Conservation (phyloP, 805 yeast genomes). For the Scheffersomyces ergatensis region DNA sequence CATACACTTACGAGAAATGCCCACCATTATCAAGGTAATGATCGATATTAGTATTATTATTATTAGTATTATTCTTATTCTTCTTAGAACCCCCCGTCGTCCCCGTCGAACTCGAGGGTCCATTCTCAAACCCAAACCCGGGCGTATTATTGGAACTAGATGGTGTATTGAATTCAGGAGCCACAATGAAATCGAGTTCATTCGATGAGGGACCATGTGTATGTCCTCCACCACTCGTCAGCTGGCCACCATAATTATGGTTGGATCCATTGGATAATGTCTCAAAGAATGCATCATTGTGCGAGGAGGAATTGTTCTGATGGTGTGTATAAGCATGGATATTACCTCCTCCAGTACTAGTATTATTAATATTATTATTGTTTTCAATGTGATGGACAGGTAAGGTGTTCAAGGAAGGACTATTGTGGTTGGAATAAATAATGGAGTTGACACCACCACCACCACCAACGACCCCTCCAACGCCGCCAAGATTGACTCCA, state of each 20-base stretch:
- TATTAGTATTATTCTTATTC: background rate
- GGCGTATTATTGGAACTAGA: background rate
- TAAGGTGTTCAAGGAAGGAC: constrained; percentile 2
- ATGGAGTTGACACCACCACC: background rate
- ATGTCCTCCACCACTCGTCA: background rate
- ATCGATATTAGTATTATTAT: background rate
- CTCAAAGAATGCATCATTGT: background rate
- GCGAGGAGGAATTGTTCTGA: background rate
- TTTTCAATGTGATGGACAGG: constrained; percentile 6
- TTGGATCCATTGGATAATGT: constrained; percentile 7
- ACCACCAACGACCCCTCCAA: background rate
- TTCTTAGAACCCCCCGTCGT: background rate
- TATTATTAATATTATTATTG: constrained; percentile 8
- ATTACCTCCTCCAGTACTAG: constrained; percentile 7
- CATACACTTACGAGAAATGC: background rate
- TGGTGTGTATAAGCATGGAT: constrained; percentile 12
- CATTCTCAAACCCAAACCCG: background rate
- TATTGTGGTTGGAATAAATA: constrained; percentile 9
- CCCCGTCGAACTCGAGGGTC: background rate
- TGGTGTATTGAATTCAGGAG: background rate
- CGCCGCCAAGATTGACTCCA: too few species aligned
- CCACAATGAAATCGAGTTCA: background rate
- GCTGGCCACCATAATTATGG: constrained; percentile 2
- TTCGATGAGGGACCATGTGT: background rate
- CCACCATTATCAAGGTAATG: background rate